Base-by-base conservation (phyloP, 768 basidiomycete species). In the Galerina sulciceps region DNA sequence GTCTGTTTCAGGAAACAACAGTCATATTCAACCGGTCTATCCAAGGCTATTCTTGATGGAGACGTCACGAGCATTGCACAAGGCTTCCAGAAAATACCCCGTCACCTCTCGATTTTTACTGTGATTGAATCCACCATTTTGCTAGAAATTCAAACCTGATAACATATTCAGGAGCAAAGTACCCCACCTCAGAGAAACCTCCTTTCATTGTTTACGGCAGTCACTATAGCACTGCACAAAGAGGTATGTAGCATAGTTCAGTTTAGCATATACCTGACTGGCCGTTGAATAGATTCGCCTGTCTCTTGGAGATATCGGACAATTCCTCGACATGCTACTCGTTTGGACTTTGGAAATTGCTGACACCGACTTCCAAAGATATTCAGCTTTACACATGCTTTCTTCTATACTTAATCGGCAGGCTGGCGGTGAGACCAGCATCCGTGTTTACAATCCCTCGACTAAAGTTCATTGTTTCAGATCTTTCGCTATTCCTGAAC, bases 331-430 rank as follows among this genome's bases (percentile, higher is more conserved):
- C 9, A 68, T 69, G 40, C 72, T 92, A 6, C 69, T 91, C 11
- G 65, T 70, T 8, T 95, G 91, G 91, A 79, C 81, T 40, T 72
- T 91, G 18, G 65, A 74, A 6, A 64, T 70, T 10, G 75, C 81
- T 3, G 79, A 80, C 15, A 83, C 75, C 49, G 72, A 76, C 43
- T 62, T 81, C 0, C 89, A 91, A 68, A 76, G 78, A 60, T 79
- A 81, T 31, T 80, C 86, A 23, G 83, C 80, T 2, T 78, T 83
- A 65, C 81, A 87, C 38, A 65, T 86, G 2, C 69, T 93, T 15
- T 80, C 88, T 1, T 82, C 88, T 0, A 73, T 91, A n/a, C 73
- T 94, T 23, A 97, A 98, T 71, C 93, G 94, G 71, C 84, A 86
- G 37, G 77, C 79, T 10, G 80, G 86, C 40, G 86, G 95, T 94